Evolutionary conservation across 768 basidiomycete species (phyloP).

Genomic region (Trametes villosa): DNA sequence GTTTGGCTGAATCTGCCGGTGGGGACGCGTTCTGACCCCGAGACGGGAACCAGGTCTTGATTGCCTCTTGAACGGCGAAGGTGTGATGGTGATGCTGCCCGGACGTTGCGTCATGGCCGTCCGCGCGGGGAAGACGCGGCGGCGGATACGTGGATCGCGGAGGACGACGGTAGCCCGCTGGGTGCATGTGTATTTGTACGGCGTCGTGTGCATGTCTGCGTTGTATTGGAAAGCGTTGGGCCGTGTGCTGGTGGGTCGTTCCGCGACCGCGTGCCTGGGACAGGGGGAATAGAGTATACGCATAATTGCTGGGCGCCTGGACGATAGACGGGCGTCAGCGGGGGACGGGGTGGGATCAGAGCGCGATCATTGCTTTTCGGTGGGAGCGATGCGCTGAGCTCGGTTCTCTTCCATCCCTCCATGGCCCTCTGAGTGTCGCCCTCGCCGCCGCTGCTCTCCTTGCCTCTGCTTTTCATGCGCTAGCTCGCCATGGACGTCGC

Average conservation of each 20-base stretch:
- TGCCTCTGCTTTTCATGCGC: slow-evolving; percentile 1
- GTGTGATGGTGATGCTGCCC: slow-evolving; percentile 4
- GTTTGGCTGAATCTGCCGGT: slow-evolving; percentile 8
- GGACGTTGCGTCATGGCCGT: slow-evolving; percentile 6
- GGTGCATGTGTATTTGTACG: slow-evolving; percentile 1
- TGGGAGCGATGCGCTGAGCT: background rate
- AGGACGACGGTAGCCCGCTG: background rate
- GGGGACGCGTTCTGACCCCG: background rate
- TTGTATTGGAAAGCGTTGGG: slow-evolving; percentile 4
- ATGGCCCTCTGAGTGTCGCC: slow-evolving; percentile 5
- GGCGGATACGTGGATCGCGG: background rate
- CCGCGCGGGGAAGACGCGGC: background rate
- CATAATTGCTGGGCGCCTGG: slow-evolving; percentile 6
- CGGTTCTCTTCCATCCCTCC: slow-evolving; percentile 3
- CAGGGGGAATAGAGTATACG: slow-evolving; percentile 6
- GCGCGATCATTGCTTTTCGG: slow-evolving; percentile 16
- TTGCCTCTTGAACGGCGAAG: slow-evolving; percentile 26
- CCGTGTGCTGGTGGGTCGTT: background rate
- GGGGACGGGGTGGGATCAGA: background rate
- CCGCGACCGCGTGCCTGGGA: background rate
- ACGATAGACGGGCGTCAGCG: slow-evolving; percentile 16
- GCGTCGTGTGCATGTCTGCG: background rate
- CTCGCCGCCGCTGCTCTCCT: background rate
- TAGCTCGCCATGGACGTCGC: slow-evolving; percentile 18
- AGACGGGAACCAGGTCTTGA: slow-evolving; percentile 28